Percentiles rank a stretch among this genome's conserved stretches.
Conservation (phyloP, 2,329 filamentous ascomycete genomes). For the Orbilia blumenaviensis region DNA sequence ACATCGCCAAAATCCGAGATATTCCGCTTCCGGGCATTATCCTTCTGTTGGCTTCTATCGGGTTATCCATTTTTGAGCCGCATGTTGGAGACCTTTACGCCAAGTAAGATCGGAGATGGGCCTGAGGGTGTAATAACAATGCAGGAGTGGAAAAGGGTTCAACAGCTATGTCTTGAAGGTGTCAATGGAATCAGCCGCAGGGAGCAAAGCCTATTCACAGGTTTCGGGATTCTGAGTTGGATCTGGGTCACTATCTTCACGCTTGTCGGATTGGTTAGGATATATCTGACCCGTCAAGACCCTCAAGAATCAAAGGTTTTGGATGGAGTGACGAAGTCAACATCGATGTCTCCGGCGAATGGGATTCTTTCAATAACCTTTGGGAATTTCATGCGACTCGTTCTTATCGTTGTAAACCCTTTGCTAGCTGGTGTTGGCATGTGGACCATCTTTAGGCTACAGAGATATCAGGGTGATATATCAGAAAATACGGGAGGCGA, state of each 20-base stretch:
- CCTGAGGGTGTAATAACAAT: not conserved
- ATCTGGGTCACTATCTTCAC: slow-evolving; percentile 14
- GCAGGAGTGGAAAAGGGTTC: slow-evolving; percentile 12
- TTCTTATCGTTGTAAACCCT: slow-evolving; percentile 2
- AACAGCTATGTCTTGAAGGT: slow-evolving; percentile 1
- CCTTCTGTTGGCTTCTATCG: slow-evolving; percentile 30
- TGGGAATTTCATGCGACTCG: not conserved
- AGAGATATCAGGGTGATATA: slow-evolving; percentile 21
- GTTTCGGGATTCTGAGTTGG: slow-evolving; percentile 26
- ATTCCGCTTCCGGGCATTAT: slow-evolving; percentile 10
- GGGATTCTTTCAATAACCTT: not conserved
- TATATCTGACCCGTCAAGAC: slow-evolving; percentile 6
- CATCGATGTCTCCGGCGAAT: not conserved
- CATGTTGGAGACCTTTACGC: slow-evolving; percentile 28
- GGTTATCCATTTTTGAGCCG: slow-evolving; percentile 32
- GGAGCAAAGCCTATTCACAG: not conserved
- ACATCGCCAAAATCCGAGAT: not conserved
- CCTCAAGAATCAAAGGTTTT: not conserved
- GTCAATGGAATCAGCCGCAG: not conserved
- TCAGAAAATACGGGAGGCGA: not conserved
- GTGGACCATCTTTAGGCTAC: slow-evolving; percentile 21
- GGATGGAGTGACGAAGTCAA: not conserved
- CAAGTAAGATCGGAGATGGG: slow-evolving; percentile 20
- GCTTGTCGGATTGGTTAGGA: not conserved
- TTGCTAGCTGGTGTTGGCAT: not conserved